Conservation (phyloP, 2,329 filamentous ascomycete genomes). For the Pseudogymnoascus sp. region DNA sequence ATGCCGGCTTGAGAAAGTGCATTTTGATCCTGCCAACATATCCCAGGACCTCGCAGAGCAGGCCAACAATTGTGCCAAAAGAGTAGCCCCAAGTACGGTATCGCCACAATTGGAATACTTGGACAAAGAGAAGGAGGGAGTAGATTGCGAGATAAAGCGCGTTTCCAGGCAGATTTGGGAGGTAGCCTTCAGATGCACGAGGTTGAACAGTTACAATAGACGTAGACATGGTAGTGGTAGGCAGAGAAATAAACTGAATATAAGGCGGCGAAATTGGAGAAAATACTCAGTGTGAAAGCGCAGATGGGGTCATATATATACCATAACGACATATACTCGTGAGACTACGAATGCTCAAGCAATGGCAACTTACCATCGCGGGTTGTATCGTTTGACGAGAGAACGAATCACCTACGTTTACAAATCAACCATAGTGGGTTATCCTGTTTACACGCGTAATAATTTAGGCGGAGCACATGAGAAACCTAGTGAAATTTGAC, state of each 20-base stretch:
- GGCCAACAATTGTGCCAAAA: slow-evolving; percentile 42
- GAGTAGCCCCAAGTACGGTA: slow-evolving; percentile 49
- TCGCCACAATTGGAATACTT: slow-evolving; percentile 40
- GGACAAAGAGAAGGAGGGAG: slow-evolving; percentile 38
- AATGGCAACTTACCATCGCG: neutral
- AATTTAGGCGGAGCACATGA: neutral
- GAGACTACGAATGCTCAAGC: neutral
- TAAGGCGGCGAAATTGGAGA: neutral
- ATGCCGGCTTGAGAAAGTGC: slow-evolving; percentile 28
- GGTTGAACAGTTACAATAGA: neutral
- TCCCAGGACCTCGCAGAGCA: slow-evolving; percentile 45
- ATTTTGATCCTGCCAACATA: slow-evolving; percentile 44
- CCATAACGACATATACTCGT: neutral
- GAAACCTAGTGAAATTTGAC: neutral
- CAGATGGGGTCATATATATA: neutral
- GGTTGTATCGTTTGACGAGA: neutral
- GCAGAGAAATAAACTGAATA: neutral
- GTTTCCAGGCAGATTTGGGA: slow-evolving; percentile 42
- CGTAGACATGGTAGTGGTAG: neutral
- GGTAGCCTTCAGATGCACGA: slow-evolving; percentile 24
- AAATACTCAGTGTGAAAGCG: neutral
- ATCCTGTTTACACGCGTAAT: neutral
- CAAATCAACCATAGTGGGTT: neutral
- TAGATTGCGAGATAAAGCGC: slow-evolving; percentile 45
- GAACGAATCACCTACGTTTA: neutral